phyloP scores from a whole-genome alignment of 2,329 filamentous ascomycete genomes.

The Pestalotiopsis fici region DNA sequence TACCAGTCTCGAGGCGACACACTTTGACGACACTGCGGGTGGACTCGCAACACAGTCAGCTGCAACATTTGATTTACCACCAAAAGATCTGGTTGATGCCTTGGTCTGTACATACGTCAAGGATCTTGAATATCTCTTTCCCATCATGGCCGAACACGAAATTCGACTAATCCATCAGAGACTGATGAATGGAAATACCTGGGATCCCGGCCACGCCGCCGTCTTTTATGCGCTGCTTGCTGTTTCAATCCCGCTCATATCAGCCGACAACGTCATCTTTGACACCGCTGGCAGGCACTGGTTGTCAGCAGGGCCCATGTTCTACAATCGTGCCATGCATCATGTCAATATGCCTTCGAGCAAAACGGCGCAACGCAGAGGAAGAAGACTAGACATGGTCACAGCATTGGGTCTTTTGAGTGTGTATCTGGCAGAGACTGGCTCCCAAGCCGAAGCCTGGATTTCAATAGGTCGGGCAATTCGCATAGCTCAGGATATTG shows the following conservation, averaged over 20 bases:
- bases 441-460: constrained; percentile 1
- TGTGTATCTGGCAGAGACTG: background rate
- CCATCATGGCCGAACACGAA: background rate
- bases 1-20: background rate
- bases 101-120: background rate
- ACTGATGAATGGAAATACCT: background rate
- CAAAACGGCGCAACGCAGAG: background rate
- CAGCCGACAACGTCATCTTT: background rate
- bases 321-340: background rate
- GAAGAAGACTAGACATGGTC: background rate
- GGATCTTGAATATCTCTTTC: background rate
- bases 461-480: background rate
- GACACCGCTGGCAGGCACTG: background rate
- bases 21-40: background rate
- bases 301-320: background rate
- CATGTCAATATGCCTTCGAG: background rate
- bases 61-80: background rate
- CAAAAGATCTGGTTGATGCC: background rate
- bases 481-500: constrained; percentile 1
- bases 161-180: background rate
- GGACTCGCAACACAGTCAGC: too few relatives aligned
- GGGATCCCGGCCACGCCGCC: background rate
- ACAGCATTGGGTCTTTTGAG: background rate
- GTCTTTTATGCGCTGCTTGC: background rate
- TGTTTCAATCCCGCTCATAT: background rate